phyloP scores from a whole-genome alignment of 257 asterid genomes.

The Solanum clarkiae region DNA sequence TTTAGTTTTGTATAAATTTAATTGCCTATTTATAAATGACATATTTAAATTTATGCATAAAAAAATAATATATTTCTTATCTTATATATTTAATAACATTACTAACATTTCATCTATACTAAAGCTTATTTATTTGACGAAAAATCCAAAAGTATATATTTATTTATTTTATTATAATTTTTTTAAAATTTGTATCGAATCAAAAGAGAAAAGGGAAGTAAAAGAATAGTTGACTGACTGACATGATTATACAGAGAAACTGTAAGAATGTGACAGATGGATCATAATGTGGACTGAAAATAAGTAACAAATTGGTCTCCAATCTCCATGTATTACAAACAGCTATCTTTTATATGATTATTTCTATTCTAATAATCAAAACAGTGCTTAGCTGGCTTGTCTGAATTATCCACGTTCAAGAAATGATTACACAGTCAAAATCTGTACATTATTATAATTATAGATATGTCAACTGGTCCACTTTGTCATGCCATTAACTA shows the following conservation, averaged over 20 bases:
- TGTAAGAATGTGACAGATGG: background rate
- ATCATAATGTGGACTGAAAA: background rate
- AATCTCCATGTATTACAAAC: background rate
- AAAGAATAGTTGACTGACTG: background rate
- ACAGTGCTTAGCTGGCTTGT: conserved; percentile 11
- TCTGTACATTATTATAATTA: background rate
- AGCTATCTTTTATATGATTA: background rate
- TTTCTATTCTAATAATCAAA: background rate
- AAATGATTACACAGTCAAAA: conserved; percentile 11
- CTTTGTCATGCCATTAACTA: background rate
- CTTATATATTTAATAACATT: no score
- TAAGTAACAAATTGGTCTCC: background rate
- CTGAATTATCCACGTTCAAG: conserved; percentile 7
- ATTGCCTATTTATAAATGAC: no score
- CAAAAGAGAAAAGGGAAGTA: no score
- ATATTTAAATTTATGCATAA: no score
- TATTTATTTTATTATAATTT: no score
- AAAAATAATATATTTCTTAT: no score
- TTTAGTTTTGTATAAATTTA: no score
- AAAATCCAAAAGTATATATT: no score
- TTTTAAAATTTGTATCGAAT: no score
- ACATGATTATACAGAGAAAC: background rate
- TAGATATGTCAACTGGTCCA: background rate
- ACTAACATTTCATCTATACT: no score
- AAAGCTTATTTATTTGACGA: no score